These are phyloP conservation scores for Zoysia japonica DNA, from an alignment of 176 grass and related monocot genomes.

Conservation along the genomic window DNA sequence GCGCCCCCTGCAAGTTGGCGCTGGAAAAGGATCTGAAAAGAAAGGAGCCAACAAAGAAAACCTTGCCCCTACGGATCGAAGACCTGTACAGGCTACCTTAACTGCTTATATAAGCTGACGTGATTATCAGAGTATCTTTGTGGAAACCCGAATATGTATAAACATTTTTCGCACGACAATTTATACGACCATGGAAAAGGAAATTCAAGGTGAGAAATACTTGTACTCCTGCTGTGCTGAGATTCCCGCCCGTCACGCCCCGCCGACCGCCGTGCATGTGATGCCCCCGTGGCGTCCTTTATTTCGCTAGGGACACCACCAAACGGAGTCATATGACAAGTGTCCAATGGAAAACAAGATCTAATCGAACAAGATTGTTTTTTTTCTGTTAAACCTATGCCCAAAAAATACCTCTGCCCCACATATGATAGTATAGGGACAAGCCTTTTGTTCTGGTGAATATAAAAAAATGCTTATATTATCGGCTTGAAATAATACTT, in stretches of 20 bases:
- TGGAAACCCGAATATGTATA: background rate
- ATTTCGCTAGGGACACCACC: background rate
- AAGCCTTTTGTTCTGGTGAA: too few species aligned
- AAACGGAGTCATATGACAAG: background rate
- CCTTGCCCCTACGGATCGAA: background rate
- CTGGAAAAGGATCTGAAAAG: background rate
- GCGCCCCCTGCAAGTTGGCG: conserved; percentile 2
- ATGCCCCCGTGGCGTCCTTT: background rate
- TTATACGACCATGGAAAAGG: conserved; percentile 10
- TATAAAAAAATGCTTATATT: too few species aligned
- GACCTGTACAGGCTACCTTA: background rate
- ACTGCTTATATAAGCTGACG: conserved; percentile 37
- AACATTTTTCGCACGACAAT: conserved; percentile 5
- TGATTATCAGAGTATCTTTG: conserved; percentile 32
- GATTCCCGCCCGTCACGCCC: conserved; percentile 6
- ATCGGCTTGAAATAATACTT: too few species aligned
- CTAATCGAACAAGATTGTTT: background rate
- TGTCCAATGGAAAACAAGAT: background rate
- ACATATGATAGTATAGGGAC: too few species aligned
- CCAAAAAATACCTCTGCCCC: too few species aligned
- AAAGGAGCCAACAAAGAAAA: background rate
- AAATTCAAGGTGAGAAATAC: conserved; percentile 6
- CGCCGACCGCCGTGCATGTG: conserved; percentile 36
- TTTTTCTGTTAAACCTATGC: too few species aligned
- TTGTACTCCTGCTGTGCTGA: background rate